Conservation (phyloP, 257 asterid species). For the Ophiorrhiza pumila region DNA sequence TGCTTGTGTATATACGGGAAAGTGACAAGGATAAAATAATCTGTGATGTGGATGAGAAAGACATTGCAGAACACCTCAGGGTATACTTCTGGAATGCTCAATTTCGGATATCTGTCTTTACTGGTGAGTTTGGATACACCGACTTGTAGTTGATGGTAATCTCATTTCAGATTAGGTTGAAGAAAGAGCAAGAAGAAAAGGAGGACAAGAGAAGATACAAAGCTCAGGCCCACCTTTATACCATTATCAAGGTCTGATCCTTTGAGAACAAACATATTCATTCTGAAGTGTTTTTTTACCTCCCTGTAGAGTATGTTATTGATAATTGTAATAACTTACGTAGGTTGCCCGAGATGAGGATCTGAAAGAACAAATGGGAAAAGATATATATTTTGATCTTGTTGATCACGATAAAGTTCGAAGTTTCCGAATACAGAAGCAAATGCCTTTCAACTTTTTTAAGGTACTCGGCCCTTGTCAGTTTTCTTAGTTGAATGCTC, state of each 20-base stretch:
- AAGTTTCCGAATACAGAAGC: conserved; percentile 90
- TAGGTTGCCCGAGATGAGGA: conserved; percentile 99
- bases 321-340: conserved; percentile 3
- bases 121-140: background rate
- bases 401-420: conserved; percentile 97
- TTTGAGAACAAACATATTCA: background rate
- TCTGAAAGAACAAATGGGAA: conserved; percentile 85
- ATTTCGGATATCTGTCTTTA: background rate
- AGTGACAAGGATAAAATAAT: conserved; percentile 95
- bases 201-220: conserved; percentile 92
- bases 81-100: conserved; percentile 37
- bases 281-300: no score
- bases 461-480: conserved; percentile 50
- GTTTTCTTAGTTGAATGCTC: background rate
- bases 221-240: conserved; percentile 92
- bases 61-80: conserved; percentile 96
- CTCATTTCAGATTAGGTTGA: conserved; percentile 74
- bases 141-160: background rate
- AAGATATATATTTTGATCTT: conserved; percentile 85
- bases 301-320: background rate
- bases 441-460: conserved; percentile 69
- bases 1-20: conserved; percentile 98
- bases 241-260: conserved; percentile 75
- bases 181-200: conserved; percentile 97
- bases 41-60: conserved; percentile 97